Evolutionary conservation across 164 flowering plant species (phyloP), one percentile per base, ranked within the genome.

Genomic region (Piper longum): DNA sequence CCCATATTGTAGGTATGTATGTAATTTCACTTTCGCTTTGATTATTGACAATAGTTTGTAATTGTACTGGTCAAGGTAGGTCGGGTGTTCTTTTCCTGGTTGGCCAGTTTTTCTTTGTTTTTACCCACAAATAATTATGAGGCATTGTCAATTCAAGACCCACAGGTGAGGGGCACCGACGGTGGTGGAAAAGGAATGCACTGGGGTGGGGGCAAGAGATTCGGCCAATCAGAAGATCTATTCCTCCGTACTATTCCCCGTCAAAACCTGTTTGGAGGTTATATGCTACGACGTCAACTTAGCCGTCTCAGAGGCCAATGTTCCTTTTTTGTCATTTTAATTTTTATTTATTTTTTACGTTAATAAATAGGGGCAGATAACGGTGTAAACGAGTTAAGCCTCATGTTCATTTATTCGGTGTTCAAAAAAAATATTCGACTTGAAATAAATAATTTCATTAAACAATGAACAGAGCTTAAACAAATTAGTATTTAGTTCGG

Each of bases 211-310:
- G 52, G 52, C 9, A 48, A 6, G 52, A 48, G 52, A 48, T 48
- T 48, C 52, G 12, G 14, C 52, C 11, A 48, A 48, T 48, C 52
- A 48, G 52, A 48, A 48, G 52, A 48, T 48, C 52, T 48, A 12
- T 48, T 48, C 52, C 52, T 5, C 62, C 19, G 62, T 42, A 60
- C 62, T 44, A 13, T 44, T 60, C 62, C 54, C 6, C 44, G 41
- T 60, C 45, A 18, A 43, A 36, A 51, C 19, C 63, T 48, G 6
- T 60, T 9, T 6, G 14, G 14, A 48, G 3, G 52, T 0, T 48
- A 9, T 9, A 3, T 2, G 8, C 9, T 48, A 5, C 52, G 9
- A 48, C 14, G 52, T 48, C 52, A 48, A 48, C 52, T 48, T 12
- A 48, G 14, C 8, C 14, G 52, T 13, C 52, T 48, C 3, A 14